Percentiles rank a stretch among this genome's conserved stretches.
These are phyloP conservation scores for Papiliotrema fonsecae DNA, from an alignment of 1,284 basidiomycete genomes.

Conservation along the genomic window DNA sequence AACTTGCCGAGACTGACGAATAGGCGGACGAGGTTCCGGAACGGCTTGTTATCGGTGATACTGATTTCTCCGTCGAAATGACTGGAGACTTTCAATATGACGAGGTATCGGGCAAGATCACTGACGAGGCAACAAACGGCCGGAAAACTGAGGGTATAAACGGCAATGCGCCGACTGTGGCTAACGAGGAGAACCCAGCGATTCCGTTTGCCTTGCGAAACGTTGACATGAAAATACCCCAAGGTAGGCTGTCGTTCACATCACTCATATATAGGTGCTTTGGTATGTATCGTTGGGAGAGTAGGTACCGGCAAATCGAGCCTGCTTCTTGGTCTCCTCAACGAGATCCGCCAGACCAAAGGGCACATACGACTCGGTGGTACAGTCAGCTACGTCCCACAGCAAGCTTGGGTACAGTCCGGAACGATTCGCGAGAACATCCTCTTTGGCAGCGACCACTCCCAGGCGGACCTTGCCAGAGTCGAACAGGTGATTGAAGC, in stretches of 20 bases:
- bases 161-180: no score
- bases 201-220: slow-evolving; percentile 56
- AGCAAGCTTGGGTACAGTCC: slow-evolving; percentile 69
- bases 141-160: slow-evolving; percentile 6
- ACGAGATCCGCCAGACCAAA: slow-evolving; percentile 64
- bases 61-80: slow-evolving; percentile 54
- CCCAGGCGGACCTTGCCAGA: slow-evolving; percentile 15
- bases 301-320: slow-evolving; percentile 49
- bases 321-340: slow-evolving; percentile 62
- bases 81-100: slow-evolving; percentile 65
- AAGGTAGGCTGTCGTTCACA: slow-evolving; percentile 12
- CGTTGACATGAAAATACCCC: slow-evolving; percentile 58
- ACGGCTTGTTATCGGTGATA: slow-evolving; percentile 53
- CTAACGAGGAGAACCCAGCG: not conserved
- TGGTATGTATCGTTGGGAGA: slow-evolving; percentile 33
- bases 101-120: no score
- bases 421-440: slow-evolving; percentile 57
- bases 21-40: slow-evolving; percentile 58
- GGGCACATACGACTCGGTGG: slow-evolving; percentile 62
- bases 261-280: slow-evolving; percentile 9
- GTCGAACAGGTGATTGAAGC: slow-evolving; percentile 23
- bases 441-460: slow-evolving; percentile 18
- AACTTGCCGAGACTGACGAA: not conserved
- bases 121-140: slow-evolving; percentile 36
- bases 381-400: slow-evolving; percentile 64